Conservation (phyloP, 2,329 filamentous ascomycete genomes). For the Verticillium tricorpus region DNA sequence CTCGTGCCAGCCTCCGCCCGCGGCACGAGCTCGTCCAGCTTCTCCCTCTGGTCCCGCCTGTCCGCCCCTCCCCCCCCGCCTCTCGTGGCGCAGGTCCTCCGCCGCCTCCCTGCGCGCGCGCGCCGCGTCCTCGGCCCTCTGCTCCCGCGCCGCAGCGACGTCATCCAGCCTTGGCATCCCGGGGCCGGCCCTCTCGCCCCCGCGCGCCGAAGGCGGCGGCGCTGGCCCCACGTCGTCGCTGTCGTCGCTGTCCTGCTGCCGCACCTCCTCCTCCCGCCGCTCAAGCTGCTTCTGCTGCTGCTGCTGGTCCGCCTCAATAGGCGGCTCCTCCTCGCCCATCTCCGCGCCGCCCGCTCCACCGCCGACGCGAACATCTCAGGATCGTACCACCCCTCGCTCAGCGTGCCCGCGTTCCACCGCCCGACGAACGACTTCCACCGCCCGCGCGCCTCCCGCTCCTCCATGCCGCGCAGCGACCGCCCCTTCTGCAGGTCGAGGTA, state of each 20-base stretch:
- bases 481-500: constrained; percentile 89
- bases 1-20: constrained; percentile 78
- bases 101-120: constrained; percentile 38
- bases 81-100: constrained; percentile 54
- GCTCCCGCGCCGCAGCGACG: constrained; percentile 56
- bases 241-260: constrained; percentile 35
- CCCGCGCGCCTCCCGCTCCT: constrained; percentile 71
- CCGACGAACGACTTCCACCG: constrained; percentile 90
- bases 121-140: constrained; percentile 43
- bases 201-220: constrained; percentile 21
- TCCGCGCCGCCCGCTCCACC: constrained; percentile 19
- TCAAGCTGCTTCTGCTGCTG: background rate
- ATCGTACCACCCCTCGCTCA: constrained; percentile 92
- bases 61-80: constrained; percentile 64
- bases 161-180: constrained; percentile 70
- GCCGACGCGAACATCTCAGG: constrained; percentile 57
- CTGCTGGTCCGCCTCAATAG: too few species aligned
- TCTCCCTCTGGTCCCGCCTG: constrained; percentile 62
- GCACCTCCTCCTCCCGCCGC: too few species aligned
- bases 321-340: constrained; percentile 15
- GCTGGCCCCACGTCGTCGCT: constrained; percentile 57
- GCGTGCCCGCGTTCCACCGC: constrained; percentile 87
- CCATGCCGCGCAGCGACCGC: constrained; percentile 62
- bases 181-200: constrained; percentile 39
- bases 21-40: constrained; percentile 75